phyloP scores from a whole-genome alignment of 164 flowering plant species.

The Piper betle region DNA sequence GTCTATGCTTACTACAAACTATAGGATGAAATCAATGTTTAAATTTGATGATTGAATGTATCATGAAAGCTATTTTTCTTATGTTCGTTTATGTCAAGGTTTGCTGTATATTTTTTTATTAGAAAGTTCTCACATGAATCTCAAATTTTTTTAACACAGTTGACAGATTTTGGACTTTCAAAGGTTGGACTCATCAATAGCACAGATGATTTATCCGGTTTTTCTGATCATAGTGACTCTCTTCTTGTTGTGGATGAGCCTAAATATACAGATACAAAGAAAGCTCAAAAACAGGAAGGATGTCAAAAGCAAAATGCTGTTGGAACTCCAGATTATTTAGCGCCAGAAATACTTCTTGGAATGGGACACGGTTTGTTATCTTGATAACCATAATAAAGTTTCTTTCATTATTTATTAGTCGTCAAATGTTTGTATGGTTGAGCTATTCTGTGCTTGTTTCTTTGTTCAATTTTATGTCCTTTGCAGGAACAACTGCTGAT shows the following conservation, averaged over 20 bases:
- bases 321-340: constrained; percentile 99
- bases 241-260: constrained; percentile 46
- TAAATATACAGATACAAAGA: constrained; percentile 15
- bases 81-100: no score
- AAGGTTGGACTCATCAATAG: constrained; percentile 95
- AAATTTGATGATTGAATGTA: background rate
- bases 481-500: constrained; percentile 89
- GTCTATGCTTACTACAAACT: constrained; percentile 18
- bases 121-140: constrained; percentile 21
- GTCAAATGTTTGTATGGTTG: background rate
- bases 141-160: constrained; percentile 60
- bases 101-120: background rate
- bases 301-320: constrained; percentile 77
- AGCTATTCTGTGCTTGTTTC: background rate
- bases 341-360: constrained; percentile 99
- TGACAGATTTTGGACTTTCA: constrained; percentile 99
- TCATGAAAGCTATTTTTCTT: no score
- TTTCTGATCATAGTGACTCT: constrained; percentile 29
- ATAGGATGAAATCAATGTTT: background rate
- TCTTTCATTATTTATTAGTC: background rate
- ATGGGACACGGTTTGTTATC: constrained; percentile 79
- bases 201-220: constrained; percentile 87
- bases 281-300: constrained; percentile 38
- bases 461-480: constrained; percentile 2
- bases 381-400: background rate